Conservation (phyloP, 148 eudicot species). For the Hydrangea macrophylla region DNA sequence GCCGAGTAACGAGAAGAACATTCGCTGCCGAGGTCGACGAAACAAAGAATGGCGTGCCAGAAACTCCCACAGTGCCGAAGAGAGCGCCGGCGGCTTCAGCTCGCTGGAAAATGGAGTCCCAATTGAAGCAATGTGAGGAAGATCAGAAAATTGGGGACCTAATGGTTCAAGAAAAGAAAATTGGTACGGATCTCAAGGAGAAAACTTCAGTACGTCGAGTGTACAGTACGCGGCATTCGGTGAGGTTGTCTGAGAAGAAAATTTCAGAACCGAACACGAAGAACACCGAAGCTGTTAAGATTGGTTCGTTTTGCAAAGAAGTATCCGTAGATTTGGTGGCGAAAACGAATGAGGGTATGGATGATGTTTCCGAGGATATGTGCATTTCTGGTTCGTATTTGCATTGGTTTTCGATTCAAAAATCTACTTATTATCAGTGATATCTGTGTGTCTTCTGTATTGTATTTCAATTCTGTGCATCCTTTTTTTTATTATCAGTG, state of each 20-base stretch:
- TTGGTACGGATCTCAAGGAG: constrained; percentile 14
- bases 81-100: constrained; percentile 17
- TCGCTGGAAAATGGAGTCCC: constrained; percentile 17
- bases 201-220: constrained; percentile 19
- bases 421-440: not conserved
- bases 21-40: constrained; percentile 20
- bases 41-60: constrained; percentile 11
- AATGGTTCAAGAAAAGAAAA: constrained; percentile 14
- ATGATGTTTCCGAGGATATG: constrained; percentile 17
- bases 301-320: constrained; percentile 1
- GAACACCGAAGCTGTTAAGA: constrained; percentile 9
- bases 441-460: no score
- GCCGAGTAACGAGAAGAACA: constrained; percentile 26
- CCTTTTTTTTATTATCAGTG: not conserved
- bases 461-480: no score
- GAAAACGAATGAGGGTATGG: constrained; percentile 14
- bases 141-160: not conserved
- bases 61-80: constrained; percentile 16
- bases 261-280: constrained; percentile 20
- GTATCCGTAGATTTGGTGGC: constrained; percentile 14
- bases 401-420: not conserved
- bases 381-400: constrained; percentile 19
- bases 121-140: constrained; percentile 16
- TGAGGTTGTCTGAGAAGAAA: constrained; percentile 43
- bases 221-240: constrained; percentile 44